Conservation (phyloP, 2,329 filamentous ascomycete species). For the Phyllosticta citriasiana region DNA sequence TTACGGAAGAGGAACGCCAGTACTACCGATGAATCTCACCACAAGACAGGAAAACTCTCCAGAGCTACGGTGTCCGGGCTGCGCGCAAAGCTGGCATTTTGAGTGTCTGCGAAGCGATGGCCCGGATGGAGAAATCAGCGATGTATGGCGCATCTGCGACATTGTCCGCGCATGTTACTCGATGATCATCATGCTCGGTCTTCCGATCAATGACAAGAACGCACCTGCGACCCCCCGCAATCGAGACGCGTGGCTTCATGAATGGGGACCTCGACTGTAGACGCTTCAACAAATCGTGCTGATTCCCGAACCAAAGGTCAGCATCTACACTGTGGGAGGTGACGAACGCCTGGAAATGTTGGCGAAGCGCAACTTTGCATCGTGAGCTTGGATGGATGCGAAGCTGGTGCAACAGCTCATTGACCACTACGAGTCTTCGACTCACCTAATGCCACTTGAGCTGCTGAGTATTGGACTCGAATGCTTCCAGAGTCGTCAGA, state of each 20-base stretch:
- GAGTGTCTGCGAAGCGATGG: not conserved
- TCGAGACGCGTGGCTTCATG: not conserved
- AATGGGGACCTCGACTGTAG: slow-evolving; percentile 2
- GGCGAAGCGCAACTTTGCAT: slow-evolving; percentile 6
- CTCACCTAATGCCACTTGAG: not conserved
- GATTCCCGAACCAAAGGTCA: not conserved
- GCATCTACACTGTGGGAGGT: not conserved
- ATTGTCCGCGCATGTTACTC: slow-evolving; percentile 2
- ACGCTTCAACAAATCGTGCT: not conserved
- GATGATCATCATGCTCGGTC: not conserved
- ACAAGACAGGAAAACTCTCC: not conserved
- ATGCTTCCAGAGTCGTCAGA: not conserved
- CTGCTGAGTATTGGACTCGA: slow-evolving; percentile 3
- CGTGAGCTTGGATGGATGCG: slow-evolving; percentile 1
- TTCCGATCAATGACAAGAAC: not conserved
- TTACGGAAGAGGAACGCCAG: not conserved
- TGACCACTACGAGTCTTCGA: not conserved
- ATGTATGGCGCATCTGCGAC: slow-evolving; percentile 5
- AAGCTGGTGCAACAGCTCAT: not conserved
- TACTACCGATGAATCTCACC: not conserved
- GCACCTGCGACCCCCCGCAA: not conserved
- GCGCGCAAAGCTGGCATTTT: not conserved
- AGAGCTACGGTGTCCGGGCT: not conserved
- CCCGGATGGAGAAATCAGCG: not conserved
- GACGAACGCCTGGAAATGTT: not conserved